Conservation (phyloP, 768 basidiomycete genomes). For the Mycena latifolia region DNA sequence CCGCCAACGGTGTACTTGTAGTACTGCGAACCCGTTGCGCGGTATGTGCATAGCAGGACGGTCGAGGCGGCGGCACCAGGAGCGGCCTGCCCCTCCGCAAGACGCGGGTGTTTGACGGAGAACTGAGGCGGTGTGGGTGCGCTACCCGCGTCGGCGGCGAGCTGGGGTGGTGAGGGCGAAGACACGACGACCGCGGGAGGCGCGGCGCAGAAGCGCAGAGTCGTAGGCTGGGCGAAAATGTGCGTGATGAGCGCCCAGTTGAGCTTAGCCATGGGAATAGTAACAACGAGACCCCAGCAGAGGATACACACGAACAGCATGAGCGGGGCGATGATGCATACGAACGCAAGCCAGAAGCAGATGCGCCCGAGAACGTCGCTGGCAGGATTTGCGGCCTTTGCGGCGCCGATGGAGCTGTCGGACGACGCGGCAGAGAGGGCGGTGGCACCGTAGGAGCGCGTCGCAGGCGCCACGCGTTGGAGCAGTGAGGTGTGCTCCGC, state of each 20-base stretch:
- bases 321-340: slow-evolving; percentile 86
- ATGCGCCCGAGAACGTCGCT: slow-evolving; percentile 74
- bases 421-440: slow-evolving; percentile 48
- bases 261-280: slow-evolving; percentile 98
- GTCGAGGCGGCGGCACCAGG: slow-evolving; percentile 87
- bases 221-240: slow-evolving; percentile 82
- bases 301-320: slow-evolving; percentile 89
- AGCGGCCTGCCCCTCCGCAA: slow-evolving; percentile 90
- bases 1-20: slow-evolving; percentile 99
- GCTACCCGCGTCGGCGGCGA: slow-evolving; percentile 38
- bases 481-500: slow-evolving; percentile 66
- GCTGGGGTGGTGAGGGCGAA: slow-evolving; percentile 44
- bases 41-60: slow-evolving; percentile 94
- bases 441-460: slow-evolving; percentile 81
- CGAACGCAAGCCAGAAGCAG: slow-evolving; percentile 87
- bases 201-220: slow-evolving; percentile 93
- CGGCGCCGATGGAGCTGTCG: slow-evolving; percentile 45
- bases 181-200: slow-evolving; percentile 77
- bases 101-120: slow-evolving; percentile 77
- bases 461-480: slow-evolving; percentile 51
- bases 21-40: slow-evolving; percentile 90
- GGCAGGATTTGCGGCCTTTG: slow-evolving; percentile 47
- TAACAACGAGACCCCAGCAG: slow-evolving; percentile 96
- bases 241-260: slow-evolving; percentile 94
- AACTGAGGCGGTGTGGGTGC: slow-evolving; percentile 56